Evolutionary conservation across 2,329 filamentous ascomycete genomes (phyloP).

Genomic region (Ilyonectria robusta): DNA sequence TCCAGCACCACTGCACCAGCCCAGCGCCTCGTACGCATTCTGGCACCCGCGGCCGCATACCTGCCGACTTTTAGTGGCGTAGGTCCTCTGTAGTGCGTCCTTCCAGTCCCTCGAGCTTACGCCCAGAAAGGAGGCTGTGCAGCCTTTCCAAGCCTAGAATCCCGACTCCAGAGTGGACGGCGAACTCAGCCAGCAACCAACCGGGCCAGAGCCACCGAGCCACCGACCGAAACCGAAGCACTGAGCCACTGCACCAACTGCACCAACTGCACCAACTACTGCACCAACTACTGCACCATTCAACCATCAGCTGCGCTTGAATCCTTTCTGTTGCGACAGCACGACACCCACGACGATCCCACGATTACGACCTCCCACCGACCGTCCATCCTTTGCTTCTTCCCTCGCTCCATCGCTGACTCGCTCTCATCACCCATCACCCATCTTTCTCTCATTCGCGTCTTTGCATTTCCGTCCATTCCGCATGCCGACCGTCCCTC

Average conservation of each 20-base stretch:
- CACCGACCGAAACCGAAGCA: neutral
- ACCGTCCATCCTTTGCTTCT: conserved; percentile 8
- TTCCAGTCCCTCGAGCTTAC: conserved; percentile 21
- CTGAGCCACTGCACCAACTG: conserved; percentile 16
- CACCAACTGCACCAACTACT: neutral
- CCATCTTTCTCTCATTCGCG: conserved; percentile 13
- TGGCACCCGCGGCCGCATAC: neutral
- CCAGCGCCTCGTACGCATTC: neutral
- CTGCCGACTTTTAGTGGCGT: conserved; percentile 13
- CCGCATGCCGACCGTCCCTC: conserved; percentile 53
- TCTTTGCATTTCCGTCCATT: conserved; percentile 34
- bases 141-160: conserved; percentile 23
- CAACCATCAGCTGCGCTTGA: conserved; percentile 13
- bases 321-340: neutral
- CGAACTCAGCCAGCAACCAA: conserved; percentile 26
- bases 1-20: neutral
- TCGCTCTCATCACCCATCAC: conserved; percentile 9
- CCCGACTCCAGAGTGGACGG: conserved; percentile 25
- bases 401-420: neutral
- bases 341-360: conserved; percentile 9
- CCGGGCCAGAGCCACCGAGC: conserved; percentile 9
- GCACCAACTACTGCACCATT: neutral
- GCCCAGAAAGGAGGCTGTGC: conserved; percentile 38
- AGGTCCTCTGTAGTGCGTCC: conserved; percentile 10
- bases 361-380: conserved; percentile 9